Evolutionary conservation across 2,329 filamentous ascomycete genomes (phyloP), one percentile per base, ranked within the genome.

Genomic region (Hawksworthiomyces lignivorus): DNA sequence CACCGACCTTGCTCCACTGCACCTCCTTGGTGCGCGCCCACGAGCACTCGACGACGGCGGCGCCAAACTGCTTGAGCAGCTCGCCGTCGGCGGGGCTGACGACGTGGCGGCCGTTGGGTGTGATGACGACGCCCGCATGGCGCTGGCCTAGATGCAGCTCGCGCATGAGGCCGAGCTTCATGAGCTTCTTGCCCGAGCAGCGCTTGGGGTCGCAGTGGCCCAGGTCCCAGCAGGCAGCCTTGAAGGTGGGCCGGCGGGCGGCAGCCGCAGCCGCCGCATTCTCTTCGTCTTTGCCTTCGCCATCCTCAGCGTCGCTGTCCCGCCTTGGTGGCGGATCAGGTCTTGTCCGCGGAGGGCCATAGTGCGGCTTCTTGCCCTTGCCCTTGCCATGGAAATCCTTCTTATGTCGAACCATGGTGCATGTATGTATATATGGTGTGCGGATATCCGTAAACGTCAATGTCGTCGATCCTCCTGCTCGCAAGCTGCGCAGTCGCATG

Each of bases 141-240:
- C 90, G 89, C 64, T 97, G 89, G 40, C 92, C 92, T 43, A 97
- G 73, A 55, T 90, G 80, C 41, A 98, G 74, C 56, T 94, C 86
- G 52, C 92, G 83, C 87, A 98, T 96, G 56, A 96, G 70, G 4
- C 90, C 90, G 42, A 94, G 76, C 50, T 83, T 82, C 76, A 98
- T 95, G 26, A 98, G 75, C 49, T 87, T 82, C 69, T 98, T 98
- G 24, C 92, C 92, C 0, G 89, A 96, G 65, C 92, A 98, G 53
- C 90, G 75, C 63, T 96, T 97, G 8, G 90, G 87, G 58, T 98
- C 92, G 69, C 92, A 98, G 68, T 98, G 92, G 48, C 89, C 90
- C 26, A 98, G 73, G 58, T 98, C 92, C 92, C 92, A 98, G 62
- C 90, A 96, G 45, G 90, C 92, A 36, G 92, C 90, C 65, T 94